These are phyloP conservation scores for Backusella mclennaniae DNA, from an alignment of 192 early-diverging fungal genomes.

Conservation along the genomic window DNA sequence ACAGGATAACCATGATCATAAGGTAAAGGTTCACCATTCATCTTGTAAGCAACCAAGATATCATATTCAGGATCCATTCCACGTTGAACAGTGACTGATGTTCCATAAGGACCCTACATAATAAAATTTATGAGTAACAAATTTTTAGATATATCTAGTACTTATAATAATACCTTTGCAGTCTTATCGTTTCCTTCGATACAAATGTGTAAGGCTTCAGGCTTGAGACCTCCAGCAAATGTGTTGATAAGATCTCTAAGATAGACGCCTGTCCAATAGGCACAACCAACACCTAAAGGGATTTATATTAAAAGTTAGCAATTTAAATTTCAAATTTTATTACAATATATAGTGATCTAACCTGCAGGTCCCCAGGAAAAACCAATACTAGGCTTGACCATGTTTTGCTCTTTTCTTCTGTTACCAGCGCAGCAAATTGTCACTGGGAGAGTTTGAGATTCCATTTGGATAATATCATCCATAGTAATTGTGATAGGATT, in stretches of 20 bases:
- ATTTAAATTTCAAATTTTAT: conserved; percentile 29
- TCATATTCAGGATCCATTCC: conserved; percentile 67
- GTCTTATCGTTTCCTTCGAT: conserved; percentile 61
- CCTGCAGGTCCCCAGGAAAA: conserved; percentile 43
- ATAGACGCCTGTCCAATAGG: background rate
- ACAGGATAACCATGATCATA: conserved; percentile 89
- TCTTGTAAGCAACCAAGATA: conserved; percentile 74
- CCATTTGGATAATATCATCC: conserved; percentile 46
- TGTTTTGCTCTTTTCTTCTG: conserved; percentile 69
- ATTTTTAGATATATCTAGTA: background rate
- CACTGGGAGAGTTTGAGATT: conserved; percentile 48
- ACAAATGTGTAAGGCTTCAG: conserved; percentile 14
- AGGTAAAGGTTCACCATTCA: conserved; percentile 71
- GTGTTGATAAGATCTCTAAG: background rate
- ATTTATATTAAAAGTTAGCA: background rate
- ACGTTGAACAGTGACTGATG: conserved; percentile 64
- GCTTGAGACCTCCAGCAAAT: background rate
- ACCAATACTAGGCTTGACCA: conserved; percentile 58
- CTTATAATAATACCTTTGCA: conserved; percentile 39
- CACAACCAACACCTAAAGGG: background rate
- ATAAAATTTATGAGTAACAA: background rate
- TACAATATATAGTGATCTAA: background rate
- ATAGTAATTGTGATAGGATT: conserved; percentile 20
- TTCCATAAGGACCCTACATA: conserved; percentile 63
- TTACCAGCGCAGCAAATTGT: conserved; percentile 68